Base-by-base conservation (phyloP, 2,329 filamentous ascomycete species). In the Bipolaris victoriae region DNA sequence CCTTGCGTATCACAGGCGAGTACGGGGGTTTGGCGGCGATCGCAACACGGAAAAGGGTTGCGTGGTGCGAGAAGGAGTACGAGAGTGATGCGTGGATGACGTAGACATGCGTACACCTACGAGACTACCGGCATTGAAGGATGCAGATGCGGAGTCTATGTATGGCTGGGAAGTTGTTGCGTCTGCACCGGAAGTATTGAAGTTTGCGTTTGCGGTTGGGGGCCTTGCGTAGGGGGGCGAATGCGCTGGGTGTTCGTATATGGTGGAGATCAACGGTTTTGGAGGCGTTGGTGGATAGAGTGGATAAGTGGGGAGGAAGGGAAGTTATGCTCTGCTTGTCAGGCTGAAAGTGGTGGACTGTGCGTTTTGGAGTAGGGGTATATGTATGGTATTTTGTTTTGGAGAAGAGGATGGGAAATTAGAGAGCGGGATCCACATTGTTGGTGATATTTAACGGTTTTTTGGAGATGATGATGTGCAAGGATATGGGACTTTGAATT, bases 321-420 rank as follows among this genome's bases (percentile, higher is more conserved):
- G 35, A 39, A 10, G 26, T 9, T 29, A 35, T 24, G 20, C 11
- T 16, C 45, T 15, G 18, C 13, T 29, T 6, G 22, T 5, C 33
- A 29, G 20, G 22, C 4, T 10, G 9, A 16, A 3, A 2, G 4
- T 20, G 46, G 15, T 20, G 35, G 33, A 37, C n/a, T 37, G 18
- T n/a, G 15, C 20, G 24, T 37, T 48, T 48, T 48, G 45, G 35
- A 43, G 49, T 36, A 57, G 13, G 20, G 43, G 33, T 47, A 22
- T 18, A 36, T 29, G 26, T n/a, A 13, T 18, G 52, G 33, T n/a
- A 24, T 43, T 43, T 26, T 26, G 18, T 26, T 22, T 52, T 22
- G 54, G 13, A 35, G 44, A 46, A n/a, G 15, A 26, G 29, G 2
- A 13, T 31, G 10, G 29, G 29, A 13, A 31, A 31, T 31, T 13